Evolutionary conservation across 164 flowering plant species (phyloP), one percentile per base, ranked within the genome.

Genomic region (Houttuynia cordata): DNA sequence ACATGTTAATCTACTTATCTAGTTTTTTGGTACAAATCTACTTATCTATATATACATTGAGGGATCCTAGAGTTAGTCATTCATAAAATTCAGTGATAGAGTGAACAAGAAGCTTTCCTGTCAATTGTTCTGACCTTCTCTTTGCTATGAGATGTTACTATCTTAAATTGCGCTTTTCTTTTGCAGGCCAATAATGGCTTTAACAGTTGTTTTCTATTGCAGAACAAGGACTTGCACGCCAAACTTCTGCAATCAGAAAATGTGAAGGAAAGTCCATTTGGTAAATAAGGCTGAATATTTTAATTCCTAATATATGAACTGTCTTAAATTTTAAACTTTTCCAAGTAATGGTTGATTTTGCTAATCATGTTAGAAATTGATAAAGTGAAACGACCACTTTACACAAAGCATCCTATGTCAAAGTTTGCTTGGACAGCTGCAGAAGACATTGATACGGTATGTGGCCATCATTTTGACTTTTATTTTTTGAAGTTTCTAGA

Each of bases 371-470:
- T 81, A 93, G 98, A 79, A 45, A 73, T 89, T 66, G 85, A 82
- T 17, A 85, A 82, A 77, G 73, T 82, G 30, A 82, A 75, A 73
- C 80, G 81, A 67, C 99, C 97, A 47, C 74, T 94, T 64, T 91
- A 90, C 68, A 82, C 72, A 63, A 94, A 88, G 79, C 99, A 91
- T 73, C 97, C 97, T 24, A 88, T 91, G 95, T 59, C 76, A 59
- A 86, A 86, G 63, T 94, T 94, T 80, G 75, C 99, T 23, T 90
- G 92, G 97, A 90, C 96, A 55, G 61, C 73, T 22, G 77, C 93
- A 23, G 97, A 94, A 56, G 97, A 85, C 52, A 73, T 80, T 67
- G 96, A 92, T 67, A 87, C 93, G 67, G 96, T 92, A 40, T 65
- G 82, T 77, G 34, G 13, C 37, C 56, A 50, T 24, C 65, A 42